Evolutionary conservation across 495 filamentous ascomycete species (phyloP), one percentile per base, ranked within the genome.

Genomic region (Chaetomium cochliodes): DNA sequence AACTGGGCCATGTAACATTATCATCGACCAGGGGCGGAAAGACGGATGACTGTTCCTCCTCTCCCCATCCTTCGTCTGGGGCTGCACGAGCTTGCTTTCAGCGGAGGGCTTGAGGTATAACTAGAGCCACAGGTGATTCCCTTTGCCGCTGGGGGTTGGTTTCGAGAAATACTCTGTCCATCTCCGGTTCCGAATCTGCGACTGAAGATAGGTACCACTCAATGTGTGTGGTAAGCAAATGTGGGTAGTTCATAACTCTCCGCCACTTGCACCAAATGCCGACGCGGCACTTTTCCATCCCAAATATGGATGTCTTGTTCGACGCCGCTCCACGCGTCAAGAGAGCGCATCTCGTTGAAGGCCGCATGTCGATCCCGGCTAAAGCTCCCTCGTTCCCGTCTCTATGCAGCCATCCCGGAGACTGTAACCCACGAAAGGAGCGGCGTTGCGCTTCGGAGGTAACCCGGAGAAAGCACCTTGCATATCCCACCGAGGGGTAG

Each of bases 301-400:
- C 8, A 7, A 13, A 18, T 8, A 16, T 22, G 33, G 33, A 44
- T 58, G 22, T 58, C 39, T 44, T 28, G 55, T 18, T 13, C 39
- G 20, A 58, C 39, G 55, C 55, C 55, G 44, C 55, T 18, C 4
- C 16, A 18, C 22, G 26, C n/a, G 28, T 12, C 18, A 18, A 56
- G 11, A 39, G 30, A 56, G 41, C 30, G 8, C 33, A 9, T 15
- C 16, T n/a, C 53, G 5, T 22, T 41, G 7, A 8, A 2, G 11
- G 30, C 13, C 3, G 8, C 53, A 39, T 56, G 20, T 16, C 39
- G 33, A 25, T 56, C 30, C 53, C 55, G 55, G 55, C 55, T 58
- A 58, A 58, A 58, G 22, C 33, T 6, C 20, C 22, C 55, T 15
- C 37, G n/a, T 18, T 16, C 39, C 53, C 18, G 2, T 18, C 53